phyloP scores from a whole-genome alignment of 1,284 basidiomycete species.

The Leccinum fallax region DNA sequence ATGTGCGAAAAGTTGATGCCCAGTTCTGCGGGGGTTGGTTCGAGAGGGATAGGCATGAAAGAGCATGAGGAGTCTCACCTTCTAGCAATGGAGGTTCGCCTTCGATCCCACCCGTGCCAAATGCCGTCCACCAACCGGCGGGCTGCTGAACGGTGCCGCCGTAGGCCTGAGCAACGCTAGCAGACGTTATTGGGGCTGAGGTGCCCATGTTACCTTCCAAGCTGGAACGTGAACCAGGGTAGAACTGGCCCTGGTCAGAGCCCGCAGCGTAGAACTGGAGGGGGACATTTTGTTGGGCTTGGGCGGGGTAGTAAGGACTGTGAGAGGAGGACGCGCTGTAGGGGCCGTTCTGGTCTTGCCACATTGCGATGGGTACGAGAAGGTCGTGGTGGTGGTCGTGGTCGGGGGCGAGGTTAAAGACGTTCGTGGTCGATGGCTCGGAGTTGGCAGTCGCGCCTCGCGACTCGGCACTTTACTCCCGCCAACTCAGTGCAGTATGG shows the following conservation, averaged over 20 bases:
- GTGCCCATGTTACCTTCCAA: slow-evolving; percentile 68
- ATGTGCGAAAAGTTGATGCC: slow-evolving; percentile 99
- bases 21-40: slow-evolving; percentile 63
- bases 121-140: slow-evolving; percentile 91
- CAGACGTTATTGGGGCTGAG: slow-evolving; percentile 56
- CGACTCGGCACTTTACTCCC: slow-evolving; percentile 30
- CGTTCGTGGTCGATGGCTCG: slow-evolving; percentile 7
- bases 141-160: slow-evolving; percentile 67
- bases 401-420: neutral
- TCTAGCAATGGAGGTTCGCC: slow-evolving; percentile 92
- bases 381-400: slow-evolving; percentile 3
- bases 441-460: neutral
- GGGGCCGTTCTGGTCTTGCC: slow-evolving; percentile 59
- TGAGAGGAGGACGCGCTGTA: slow-evolving; percentile 61
- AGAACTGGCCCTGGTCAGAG: slow-evolving; percentile 58
- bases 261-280: slow-evolving; percentile 73
- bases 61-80: slow-evolving; percentile 53
- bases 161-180: slow-evolving; percentile 49
- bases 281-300: slow-evolving; percentile 53
- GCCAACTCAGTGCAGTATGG: slow-evolving; percentile 45
- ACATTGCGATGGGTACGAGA: slow-evolving; percentile 47
- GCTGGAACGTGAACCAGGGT: slow-evolving; percentile 69
- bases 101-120: slow-evolving; percentile 94
- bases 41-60: neutral
- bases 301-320: slow-evolving; percentile 56